Conservation (phyloP, 192 early-diverging fungal species). For the Phlyctochytrium planicorne region DNA sequence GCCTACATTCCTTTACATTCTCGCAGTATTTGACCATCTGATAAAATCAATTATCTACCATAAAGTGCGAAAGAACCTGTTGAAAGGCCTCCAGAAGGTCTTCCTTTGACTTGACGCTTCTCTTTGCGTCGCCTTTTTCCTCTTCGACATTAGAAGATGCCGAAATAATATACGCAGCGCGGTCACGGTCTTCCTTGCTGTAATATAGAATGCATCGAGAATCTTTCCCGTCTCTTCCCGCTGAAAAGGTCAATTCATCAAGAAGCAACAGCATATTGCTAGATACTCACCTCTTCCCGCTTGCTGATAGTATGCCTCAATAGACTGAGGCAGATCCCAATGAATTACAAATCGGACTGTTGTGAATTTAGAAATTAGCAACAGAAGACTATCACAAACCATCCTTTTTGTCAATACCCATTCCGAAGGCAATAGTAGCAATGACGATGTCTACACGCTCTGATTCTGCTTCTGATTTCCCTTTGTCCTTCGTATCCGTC, state of each 20-base stretch:
- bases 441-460: constrained; percentile 45
- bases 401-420: constrained; percentile 96
- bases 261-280: background rate
- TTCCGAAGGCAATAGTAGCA: constrained; percentile 65
- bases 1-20: constrained; percentile 40
- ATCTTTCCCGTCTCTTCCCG: constrained; percentile 48
- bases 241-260: constrained; percentile 16
- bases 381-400: constrained; percentile 1
- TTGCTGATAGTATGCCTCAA: constrained; percentile 86
- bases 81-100: background rate
- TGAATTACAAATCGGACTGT: constrained; percentile 91
- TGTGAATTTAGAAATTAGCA: background rate
- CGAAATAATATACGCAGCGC: constrained; percentile 35
- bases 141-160: background rate
- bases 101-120: background rate
- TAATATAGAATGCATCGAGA: constrained; percentile 49
- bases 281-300: constrained; percentile 29
- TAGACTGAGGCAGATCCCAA: constrained; percentile 80
- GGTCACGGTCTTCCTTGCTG: constrained; percentile 39
- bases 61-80: too few species aligned
- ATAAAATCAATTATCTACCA: too few species aligned
- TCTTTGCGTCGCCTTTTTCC: background rate
- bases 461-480: background rate
- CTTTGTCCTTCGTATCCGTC: constrained; percentile 14
- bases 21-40: constrained; percentile 54